Base-by-base conservation (phyloP, 495 filamentous ascomycete genomes). In the Xylaria venustula region DNA sequence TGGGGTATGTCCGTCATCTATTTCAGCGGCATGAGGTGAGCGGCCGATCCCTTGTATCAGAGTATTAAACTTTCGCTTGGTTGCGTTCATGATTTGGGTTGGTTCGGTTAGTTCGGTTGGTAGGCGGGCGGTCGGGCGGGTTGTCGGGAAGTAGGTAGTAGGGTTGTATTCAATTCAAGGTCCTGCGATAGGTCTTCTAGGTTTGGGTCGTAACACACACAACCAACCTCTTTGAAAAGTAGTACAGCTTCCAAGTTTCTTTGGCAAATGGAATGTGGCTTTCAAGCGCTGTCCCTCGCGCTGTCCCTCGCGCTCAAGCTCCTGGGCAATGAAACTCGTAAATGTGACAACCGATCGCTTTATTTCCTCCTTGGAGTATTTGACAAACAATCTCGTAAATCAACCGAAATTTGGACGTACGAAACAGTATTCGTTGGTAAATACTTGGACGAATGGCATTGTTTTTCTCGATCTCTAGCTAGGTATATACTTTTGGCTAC, bases 41-140 rank as follows among this genome's bases (percentile, higher is more conserved):
- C 74, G 71, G 44, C 81, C 76, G 53, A 84, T 77, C 50, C 79
- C 77, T 60, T 81, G 79, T 14, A 84, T 65, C 15, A 84, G 75
- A 60, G 80, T 74, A 66, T 84, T 82, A 71, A 84, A 84, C 67
- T 84, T 84, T 48, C 82, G 72, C 69, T 84, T 84, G 9, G 77
- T 81, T 54, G 77, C 69, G 68, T 83, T 83, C 81, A 83, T 84
- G 56, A 54, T 66, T 42, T 45, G 52, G n/a, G n/a, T n/a, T n/a
- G n/a, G n/a, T n/a, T n/a, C n/a, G n/a, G n/a, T n/a, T n/a, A n/a
- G n/a, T n/a, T n/a, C n/a, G n/a, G n/a, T n/a, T n/a, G n/a, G n/a
- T n/a, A n/a, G n/a, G n/a, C n/a, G n/a, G n/a, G n/a, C n/a, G n/a
- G n/a, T n/a, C n/a, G n/a, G n/a, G n/a, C n/a, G n/a, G n/a, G n/a